A percentile compares a stretch with the other conserved stretches of the same genome.
These are phyloP conservation scores for Silene latifolia DNA, from an alignment of 148 eudicot genomes.

Conservation along the genomic window DNA sequence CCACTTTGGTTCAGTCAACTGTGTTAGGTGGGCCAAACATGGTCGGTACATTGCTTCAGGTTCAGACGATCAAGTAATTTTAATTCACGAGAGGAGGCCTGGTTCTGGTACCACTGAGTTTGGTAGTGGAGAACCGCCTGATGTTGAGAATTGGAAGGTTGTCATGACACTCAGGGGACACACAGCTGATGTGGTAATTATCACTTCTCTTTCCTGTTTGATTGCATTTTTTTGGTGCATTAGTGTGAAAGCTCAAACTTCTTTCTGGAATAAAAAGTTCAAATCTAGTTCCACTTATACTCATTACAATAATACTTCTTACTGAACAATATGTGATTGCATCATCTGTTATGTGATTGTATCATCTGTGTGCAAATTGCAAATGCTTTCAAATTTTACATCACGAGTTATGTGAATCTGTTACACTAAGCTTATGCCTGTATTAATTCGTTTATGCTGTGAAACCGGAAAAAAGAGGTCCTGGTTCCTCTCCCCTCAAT, in stretches of 20 bases:
- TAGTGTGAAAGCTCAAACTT: background rate
- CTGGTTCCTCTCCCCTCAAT: background rate
- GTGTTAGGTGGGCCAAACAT: constrained; percentile 98
- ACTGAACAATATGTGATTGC: background rate
- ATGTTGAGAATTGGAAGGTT: constrained; percentile 95
- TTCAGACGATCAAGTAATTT: constrained; percentile 92
- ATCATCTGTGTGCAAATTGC: background rate
- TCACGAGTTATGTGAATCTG: background rate
- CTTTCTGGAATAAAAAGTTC: too few relatives aligned
- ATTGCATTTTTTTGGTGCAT: constrained; percentile 1
- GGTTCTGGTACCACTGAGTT: constrained; percentile 98
- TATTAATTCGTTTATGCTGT: constrained; percentile 1
- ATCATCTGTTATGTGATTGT: too few relatives aligned
- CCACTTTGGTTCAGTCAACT: constrained; percentile 95
- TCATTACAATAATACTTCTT: background rate
- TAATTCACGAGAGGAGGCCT: constrained; percentile 87
- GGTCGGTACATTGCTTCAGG: constrained; percentile 89
- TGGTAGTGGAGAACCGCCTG: constrained; percentile 98
- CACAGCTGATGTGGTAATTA: constrained; percentile 98
- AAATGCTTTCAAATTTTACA: background rate
- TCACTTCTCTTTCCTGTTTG: background rate
- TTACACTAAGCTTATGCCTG: background rate
- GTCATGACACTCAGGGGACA: constrained; percentile 90
- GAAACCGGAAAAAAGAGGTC: background rate
- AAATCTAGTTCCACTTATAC: background rate